Base-by-base conservation (phyloP, 805 yeast genomes). In the Metschnikowia arizonensis region DNA sequence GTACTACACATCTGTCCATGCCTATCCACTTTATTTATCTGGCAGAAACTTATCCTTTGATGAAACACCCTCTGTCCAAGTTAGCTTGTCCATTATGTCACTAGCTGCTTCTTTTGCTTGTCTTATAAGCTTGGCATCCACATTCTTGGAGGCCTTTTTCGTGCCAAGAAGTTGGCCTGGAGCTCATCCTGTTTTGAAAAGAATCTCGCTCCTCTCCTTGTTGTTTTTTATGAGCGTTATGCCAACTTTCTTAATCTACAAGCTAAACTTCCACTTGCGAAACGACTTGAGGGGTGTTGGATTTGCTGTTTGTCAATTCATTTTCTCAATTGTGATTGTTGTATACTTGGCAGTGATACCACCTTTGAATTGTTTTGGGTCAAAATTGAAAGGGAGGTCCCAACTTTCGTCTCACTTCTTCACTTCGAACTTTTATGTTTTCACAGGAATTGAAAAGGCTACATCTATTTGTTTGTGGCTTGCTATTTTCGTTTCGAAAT, bases 111-210 rank as follows among this genome's bases (percentile, higher is more conserved):
- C 80, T 0, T 60, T 83, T 5, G 79, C 85, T 1, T 73, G 45
- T 12, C 33, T 79, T 1, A 73, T 85, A 21, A 79, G 82, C 46
- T 54, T 85, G 1, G 2, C 75, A 2, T 82, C 88, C 0, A 68
- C 83, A 0, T 1, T 80, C 0, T 69, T 78, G 26, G 95, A 87
- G 60, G 66, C 70, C 34, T 40, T 66, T 0, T 85, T 82, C 61
- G 83, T 86, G 24, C 93, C 95, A 4, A 67, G 93, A 49, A 66
- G 68, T 33, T 85, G 84, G 82, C 78, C 85, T 0, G 95, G 93
- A 0, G 81, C 88, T 5, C 81, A 74, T 45, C 81, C 85, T 1
- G 59, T 85, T 3, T 46, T 71, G 1, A 66, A 66, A 44, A 72
- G 88, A 48, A 50, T 82, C 21, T 5, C 68, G 0, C 54, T 78